These are phyloP conservation scores for Chenopodium suecicum DNA, from an alignment of 148 eudicot species.

Conservation along the genomic window DNA sequence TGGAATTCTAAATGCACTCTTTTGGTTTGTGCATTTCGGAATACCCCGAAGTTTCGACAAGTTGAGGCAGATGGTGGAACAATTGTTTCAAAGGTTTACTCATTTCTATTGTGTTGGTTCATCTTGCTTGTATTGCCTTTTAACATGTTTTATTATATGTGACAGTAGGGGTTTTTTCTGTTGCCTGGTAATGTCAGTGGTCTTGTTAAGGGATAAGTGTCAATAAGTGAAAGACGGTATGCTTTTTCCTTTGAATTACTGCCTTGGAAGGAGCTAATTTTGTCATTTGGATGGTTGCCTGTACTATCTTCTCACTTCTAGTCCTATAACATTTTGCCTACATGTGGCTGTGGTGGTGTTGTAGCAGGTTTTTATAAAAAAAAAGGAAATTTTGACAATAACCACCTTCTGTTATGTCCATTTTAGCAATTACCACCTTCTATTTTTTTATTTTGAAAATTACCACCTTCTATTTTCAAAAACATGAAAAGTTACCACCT, in stretches of 20 bases:
- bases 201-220: neutral
- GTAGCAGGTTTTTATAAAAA: neutral
- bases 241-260: neutral
- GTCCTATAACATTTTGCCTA: neutral
- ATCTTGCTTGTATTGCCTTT: neutral
- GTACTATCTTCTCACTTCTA: neutral
- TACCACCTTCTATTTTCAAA: too few species aligned
- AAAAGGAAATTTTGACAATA: too few species aligned
- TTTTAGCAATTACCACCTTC: too few species aligned
- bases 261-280: neutral
- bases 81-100: slow-evolving; percentile 71
- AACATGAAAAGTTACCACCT: too few species aligned
- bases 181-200: neutral
- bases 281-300: neutral
- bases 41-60: slow-evolving; percentile 92
- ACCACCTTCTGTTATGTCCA: too few species aligned
- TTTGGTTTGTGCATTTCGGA: slow-evolving; percentile 82
- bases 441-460: too few species aligned
- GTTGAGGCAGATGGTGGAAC: slow-evolving; percentile 86
- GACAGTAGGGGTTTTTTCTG: neutral
- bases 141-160: slow-evolving; percentile 1
- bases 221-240: neutral
- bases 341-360: neutral
- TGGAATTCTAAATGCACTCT: slow-evolving; percentile 91
- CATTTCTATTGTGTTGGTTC: neutral